Evolutionary conservation across 345 rosid genomes (phyloP).

Genomic region (Angophora floribunda): DNA sequence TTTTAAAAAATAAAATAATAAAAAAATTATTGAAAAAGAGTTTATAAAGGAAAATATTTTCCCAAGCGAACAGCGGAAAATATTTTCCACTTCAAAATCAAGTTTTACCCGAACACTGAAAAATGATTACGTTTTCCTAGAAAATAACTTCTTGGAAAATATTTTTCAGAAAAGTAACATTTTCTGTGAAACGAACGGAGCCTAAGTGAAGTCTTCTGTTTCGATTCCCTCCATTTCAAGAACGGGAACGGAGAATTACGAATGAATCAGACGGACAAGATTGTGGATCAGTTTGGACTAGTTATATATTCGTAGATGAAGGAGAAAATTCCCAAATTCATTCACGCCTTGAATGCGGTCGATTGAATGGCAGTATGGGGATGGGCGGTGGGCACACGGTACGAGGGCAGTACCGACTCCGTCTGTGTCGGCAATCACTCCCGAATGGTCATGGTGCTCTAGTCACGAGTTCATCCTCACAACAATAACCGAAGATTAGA

Average conservation of each 20-base stretch:
- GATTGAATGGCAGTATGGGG: neutral
- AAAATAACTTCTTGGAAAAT: too few relatives aligned
- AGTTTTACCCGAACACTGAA: too few relatives aligned
- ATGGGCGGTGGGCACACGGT: neutral
- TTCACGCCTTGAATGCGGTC: neutral
- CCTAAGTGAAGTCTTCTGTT: neutral
- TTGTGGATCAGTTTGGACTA: neutral
- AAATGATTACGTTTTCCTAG: too few relatives aligned
- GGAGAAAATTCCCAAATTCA: neutral
- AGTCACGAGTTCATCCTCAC: neutral
- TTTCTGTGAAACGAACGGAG: too few relatives aligned
- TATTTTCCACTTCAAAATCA: too few relatives aligned
- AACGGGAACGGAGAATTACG: neutral
- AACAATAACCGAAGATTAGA: neutral
- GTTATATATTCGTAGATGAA: neutral
- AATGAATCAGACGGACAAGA: neutral
- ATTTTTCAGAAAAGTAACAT: too few relatives aligned
- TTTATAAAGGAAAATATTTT: too few relatives aligned
- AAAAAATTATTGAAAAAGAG: too few relatives aligned
- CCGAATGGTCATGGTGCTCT: neutral
- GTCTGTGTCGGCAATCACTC: neutral
- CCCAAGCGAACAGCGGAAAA: too few relatives aligned
- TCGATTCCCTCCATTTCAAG: neutral
- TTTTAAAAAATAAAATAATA: too few relatives aligned
- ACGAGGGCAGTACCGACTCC: neutral